These are phyloP conservation scores for Claviceps sp. DNA, from an alignment of 2,329 filamentous ascomycete species.

Conservation along the genomic window DNA sequence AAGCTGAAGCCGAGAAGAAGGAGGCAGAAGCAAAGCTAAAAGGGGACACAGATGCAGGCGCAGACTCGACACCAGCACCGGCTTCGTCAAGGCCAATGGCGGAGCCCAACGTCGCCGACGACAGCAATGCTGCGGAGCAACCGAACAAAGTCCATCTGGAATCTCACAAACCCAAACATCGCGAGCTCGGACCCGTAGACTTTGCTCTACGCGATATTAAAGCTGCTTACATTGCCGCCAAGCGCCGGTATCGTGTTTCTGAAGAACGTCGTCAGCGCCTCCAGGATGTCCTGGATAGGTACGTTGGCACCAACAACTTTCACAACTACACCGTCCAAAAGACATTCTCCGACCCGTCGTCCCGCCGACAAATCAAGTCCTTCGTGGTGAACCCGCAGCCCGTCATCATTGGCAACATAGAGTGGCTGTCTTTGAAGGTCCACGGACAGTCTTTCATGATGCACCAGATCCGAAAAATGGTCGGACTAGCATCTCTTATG, in stretches of 20 bases:
- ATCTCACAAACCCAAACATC: constrained; percentile 25
- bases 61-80: not conserved
- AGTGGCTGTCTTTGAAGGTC: constrained; percentile 92
- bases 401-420: constrained; percentile 76
- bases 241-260: constrained; percentile 73
- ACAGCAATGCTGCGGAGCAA: constrained; percentile 7
- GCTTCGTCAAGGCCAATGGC: constrained; percentile 10
- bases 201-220: constrained; percentile 62
- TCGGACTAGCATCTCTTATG: constrained; percentile 76
- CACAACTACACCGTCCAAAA: constrained; percentile 98
- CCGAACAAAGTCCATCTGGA: constrained; percentile 13
- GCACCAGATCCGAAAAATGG: constrained; percentile 99
- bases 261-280: constrained; percentile 58
- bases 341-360: constrained; percentile 62
- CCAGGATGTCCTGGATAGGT: constrained; percentile 60
- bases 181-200: constrained; percentile 39
- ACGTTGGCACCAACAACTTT: constrained; percentile 78
- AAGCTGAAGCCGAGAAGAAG: constrained; percentile 6
- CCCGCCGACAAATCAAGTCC: constrained; percentile 83
- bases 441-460: constrained; percentile 99
- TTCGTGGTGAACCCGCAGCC: constrained; percentile 67
- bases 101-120: not conserved
- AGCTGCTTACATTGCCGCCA: constrained; percentile 66
- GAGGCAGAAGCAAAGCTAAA: constrained; percentile 9
- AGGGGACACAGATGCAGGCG: not conserved